phyloP scores from a whole-genome alignment of 306 rosid genomes.

The Begonia masoniana region DNA sequence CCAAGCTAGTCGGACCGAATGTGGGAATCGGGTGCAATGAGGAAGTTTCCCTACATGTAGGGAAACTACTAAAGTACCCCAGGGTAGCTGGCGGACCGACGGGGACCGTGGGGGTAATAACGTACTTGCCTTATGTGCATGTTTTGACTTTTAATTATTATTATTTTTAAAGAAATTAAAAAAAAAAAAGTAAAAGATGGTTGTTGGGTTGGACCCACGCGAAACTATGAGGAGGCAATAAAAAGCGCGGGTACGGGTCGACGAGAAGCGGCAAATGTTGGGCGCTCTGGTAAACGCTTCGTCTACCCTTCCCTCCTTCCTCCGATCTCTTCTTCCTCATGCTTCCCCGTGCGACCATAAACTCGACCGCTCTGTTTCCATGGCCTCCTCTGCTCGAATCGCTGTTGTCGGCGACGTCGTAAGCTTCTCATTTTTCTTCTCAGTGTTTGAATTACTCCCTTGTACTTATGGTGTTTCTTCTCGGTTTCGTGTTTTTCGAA shows the following conservation, averaged over 20 bases:
- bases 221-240: background rate
- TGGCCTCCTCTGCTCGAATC: constrained; percentile 61
- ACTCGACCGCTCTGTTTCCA: constrained; percentile 23
- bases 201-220: too few relatives aligned
- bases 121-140: too few relatives aligned
- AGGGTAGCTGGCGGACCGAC: too few relatives aligned
- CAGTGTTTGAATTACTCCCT: too few relatives aligned
- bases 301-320: constrained; percentile 7
- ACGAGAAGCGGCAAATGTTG: constrained; percentile 15
- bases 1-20: too few relatives aligned
- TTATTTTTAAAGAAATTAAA: too few relatives aligned
- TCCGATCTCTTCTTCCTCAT: constrained; percentile 10
- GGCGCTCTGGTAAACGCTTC: constrained; percentile 36
- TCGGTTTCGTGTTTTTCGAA: constrained; percentile 14
- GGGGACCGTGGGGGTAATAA: too few relatives aligned
- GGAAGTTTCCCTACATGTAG: too few relatives aligned
- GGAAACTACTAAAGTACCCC: too few relatives aligned
- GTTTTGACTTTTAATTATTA: too few relatives aligned
- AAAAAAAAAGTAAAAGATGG: too few relatives aligned
- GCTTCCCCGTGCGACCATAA: constrained; percentile 3
- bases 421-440: constrained; percentile 15
- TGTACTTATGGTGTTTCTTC: background rate
- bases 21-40: too few relatives aligned
- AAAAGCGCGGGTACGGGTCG: background rate
- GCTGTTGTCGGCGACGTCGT: constrained; percentile 81